Evolutionary conservation across 2,329 filamentous ascomycete species (phyloP), one percentile per base, ranked within the genome.

Genomic region (Drechslerella dactyloides): DNA sequence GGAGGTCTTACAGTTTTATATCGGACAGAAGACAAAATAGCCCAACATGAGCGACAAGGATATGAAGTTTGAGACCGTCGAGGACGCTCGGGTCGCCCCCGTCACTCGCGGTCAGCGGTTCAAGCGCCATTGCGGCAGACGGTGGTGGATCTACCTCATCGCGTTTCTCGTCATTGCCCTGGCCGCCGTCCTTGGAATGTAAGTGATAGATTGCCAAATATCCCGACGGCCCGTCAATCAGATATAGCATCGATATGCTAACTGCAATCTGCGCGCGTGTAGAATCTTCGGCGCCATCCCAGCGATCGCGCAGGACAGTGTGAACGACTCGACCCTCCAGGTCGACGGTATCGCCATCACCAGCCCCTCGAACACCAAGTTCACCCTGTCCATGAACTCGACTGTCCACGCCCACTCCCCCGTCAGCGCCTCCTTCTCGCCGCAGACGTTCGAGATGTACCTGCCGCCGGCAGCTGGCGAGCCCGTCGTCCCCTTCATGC

Each of bases 61-160:
- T 24, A 59, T 55, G 8, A 70, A 70, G 59, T 55, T 70, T 37
- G 66, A 70, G 59, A 59, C 66, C 46, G 63, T 70, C 48, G 66
- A 70, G 48, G 56, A 70, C 24, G 54, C 66, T 53, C 53, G 66
- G n/a, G 37, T 13, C 17, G 44, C 23, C n/a, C 15, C 27, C 15
- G 8, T 13, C 7, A 70, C 66, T 24, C 68, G 60, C 21, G 62
- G 79, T 74, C 79, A 80, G 69, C 78, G 78, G 30, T 80, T 80
- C 74, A 79, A 79, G 62, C 79, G 81, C 52, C 84, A 86, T 77
- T 83, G 83, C 77, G 82, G 79, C 76, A 82, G 80, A 75, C 87
- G 84, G 75, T 89, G 86, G 87, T 89, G 86, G 86, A 76, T 82
- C 73, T 82, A 87, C 75, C 77, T 87, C 68, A 79, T 88, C 66